Conservation (phyloP, 1,139 yeast genomes). For the Zhuliangozyma blackwelliae region DNA sequence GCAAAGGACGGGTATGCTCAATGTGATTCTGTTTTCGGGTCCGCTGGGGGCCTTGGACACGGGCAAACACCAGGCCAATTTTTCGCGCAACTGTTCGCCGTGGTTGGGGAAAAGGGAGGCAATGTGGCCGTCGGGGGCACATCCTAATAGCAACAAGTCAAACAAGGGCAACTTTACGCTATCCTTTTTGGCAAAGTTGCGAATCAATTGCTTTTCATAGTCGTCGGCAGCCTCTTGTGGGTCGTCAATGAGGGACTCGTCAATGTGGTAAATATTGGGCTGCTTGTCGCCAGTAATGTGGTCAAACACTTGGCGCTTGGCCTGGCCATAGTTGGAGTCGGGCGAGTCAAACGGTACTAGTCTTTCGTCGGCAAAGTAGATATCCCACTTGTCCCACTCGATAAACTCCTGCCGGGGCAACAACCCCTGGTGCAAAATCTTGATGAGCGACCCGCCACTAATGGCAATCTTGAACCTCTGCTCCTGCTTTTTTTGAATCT, state of each 20-base stretch:
- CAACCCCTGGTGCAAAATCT: conserved; percentile 81
- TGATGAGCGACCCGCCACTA: conserved; percentile 87
- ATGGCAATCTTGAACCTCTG: conserved; percentile 84
- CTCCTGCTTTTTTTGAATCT: conserved; percentile 46
- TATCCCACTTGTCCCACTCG: conserved; percentile 93
- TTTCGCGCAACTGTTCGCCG: conserved; percentile 77
- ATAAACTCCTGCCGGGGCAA: conserved; percentile 64
- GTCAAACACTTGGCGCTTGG: conserved; percentile 79
- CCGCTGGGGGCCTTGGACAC: conserved; percentile 91
- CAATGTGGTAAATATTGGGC: conserved; percentile 80
- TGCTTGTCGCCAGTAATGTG: conserved; percentile 46
- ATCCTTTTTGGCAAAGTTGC: conserved; percentile 93
- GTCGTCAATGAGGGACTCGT: conserved; percentile 70
- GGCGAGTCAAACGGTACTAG: conserved; percentile 80
- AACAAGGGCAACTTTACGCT: conserved; percentile 93
- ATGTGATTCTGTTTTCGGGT: conserved; percentile 81
- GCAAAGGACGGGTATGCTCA: conserved; percentile 91
- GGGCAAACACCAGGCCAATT: conserved; percentile 94
- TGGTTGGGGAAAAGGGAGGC: conserved; percentile 94
- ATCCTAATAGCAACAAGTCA: conserved; percentile 84
- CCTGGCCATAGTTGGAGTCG: conserved; percentile 87
- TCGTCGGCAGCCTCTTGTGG: conserved; percentile 94
- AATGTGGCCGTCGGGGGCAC: conserved; percentile 98
- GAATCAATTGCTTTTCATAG: conserved; percentile 80
- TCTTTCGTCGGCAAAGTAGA: conserved; percentile 95